Percentiles rank a stretch among this genome's conserved stretches.
These are phyloP conservation scores for Colletotrichum sublineola DNA, from an alignment of 2,329 filamentous ascomycete species.

Conservation along the genomic window DNA sequence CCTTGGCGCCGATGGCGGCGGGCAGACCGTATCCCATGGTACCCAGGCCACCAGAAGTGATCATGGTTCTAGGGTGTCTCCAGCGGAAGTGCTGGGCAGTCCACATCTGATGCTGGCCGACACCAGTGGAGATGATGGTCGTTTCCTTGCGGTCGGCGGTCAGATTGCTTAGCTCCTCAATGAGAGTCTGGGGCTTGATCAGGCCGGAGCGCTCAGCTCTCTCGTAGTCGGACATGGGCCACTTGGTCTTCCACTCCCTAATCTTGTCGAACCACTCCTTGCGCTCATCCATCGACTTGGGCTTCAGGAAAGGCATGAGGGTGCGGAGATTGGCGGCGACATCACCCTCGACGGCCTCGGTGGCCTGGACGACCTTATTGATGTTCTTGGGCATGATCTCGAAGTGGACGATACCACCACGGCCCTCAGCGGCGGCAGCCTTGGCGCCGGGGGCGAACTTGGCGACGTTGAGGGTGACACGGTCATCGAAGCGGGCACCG, in stretches of 20 bases:
- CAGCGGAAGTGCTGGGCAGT: slow-evolving; percentile 96
- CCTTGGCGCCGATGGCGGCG: slow-evolving; percentile 95
- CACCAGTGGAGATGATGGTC: slow-evolving; percentile 92
- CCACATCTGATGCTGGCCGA: slow-evolving; percentile 99
- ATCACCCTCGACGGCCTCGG: slow-evolving; percentile 94
- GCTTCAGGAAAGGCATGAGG: slow-evolving; percentile 79
- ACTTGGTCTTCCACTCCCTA: slow-evolving; percentile 89
- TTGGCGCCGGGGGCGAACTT: slow-evolving; percentile 94
- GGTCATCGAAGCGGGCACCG: slow-evolving; percentile 95
- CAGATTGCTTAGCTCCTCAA: slow-evolving; percentile 89
- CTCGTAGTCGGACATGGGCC: slow-evolving; percentile 87
- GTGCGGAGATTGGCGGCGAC: slow-evolving; percentile 82
- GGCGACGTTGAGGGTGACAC: slow-evolving; percentile 83
- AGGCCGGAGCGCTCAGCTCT: slow-evolving; percentile 79
- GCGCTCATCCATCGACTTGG: slow-evolving; percentile 73
- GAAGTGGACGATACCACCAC: slow-evolving; percentile 96
- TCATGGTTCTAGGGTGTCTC: slow-evolving; percentile 91
- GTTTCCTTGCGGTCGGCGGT: slow-evolving; percentile 84
- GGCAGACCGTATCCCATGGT: slow-evolving; percentile 94
- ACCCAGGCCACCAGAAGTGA: slow-evolving; percentile 94
- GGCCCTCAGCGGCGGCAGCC: slow-evolving; percentile 83
- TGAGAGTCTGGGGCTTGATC: slow-evolving; percentile 95
- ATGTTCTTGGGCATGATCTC: slow-evolving; percentile 99
- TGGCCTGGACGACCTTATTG: slow-evolving; percentile 98
- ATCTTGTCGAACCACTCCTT: slow-evolving; percentile 93